phyloP scores from a whole-genome alignment of 2,329 filamentous ascomycete genomes.

The Botryotinia narcissicola region DNA sequence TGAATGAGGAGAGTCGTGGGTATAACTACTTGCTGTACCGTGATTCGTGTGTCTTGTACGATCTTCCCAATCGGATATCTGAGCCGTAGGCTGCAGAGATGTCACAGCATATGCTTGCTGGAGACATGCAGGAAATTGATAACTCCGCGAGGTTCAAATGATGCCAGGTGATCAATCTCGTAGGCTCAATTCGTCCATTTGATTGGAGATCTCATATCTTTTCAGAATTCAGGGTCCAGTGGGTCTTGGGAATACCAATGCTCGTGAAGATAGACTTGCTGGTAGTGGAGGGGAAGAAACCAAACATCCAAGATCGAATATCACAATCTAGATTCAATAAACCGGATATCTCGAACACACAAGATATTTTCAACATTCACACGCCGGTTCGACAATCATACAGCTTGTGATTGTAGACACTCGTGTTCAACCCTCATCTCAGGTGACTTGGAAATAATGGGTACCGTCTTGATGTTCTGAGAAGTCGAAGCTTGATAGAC shows the following conservation, averaged over 20 bases:
- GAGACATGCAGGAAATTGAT: not conserved
- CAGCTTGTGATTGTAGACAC: not conserved
- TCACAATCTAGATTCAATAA: not conserved
- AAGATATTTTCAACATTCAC: not conserved
- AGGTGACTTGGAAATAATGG: not conserved
- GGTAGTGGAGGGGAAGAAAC: not conserved
- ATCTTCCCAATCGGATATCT: not conserved
- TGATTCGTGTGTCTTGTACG: not conserved
- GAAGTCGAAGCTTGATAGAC: not conserved
- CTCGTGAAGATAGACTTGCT: not conserved
- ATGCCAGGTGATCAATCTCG: not conserved
- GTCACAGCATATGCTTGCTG: slow-evolving; percentile 13
- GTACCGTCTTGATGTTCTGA: not conserved
- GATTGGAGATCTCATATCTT: not conserved
- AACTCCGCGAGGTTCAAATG: not conserved
- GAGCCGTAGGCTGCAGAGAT: not conserved
- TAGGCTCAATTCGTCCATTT: not conserved
- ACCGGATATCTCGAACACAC: not conserved
- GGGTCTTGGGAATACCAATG: not conserved
- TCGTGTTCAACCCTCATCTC: not conserved
- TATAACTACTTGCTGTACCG: not conserved
- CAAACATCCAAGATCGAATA: not conserved
- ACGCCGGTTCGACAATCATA: not conserved
- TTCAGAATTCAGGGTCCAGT: not conserved
- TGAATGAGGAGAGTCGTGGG: not conserved